A percentile compares a stretch with the other conserved stretches of the same genome.
phyloP scores from a whole-genome alignment of 1,139 yeast genomes.

The Sugiyamaella castrensis region DNA sequence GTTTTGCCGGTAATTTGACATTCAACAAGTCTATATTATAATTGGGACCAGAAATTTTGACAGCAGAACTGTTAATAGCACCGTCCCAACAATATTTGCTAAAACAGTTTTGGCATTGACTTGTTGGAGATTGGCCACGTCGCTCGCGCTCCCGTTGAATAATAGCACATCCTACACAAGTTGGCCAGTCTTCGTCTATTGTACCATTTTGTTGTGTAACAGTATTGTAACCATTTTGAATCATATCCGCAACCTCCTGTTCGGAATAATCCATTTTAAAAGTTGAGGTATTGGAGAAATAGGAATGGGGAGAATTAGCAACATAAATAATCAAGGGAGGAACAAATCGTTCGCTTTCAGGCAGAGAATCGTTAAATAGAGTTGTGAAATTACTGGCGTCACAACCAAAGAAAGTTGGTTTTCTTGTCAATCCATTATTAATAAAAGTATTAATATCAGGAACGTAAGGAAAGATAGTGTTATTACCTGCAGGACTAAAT shows the following conservation, averaged over 20 bases:
- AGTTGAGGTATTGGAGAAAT: constrained; percentile 68
- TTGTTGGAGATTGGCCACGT: constrained; percentile 57
- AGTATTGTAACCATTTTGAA: constrained; percentile 77
- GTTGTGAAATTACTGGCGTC: constrained; percentile 60
- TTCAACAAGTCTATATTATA: neutral
- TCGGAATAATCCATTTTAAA: constrained; percentile 61
- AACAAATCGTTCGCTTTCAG: constrained; percentile 28
- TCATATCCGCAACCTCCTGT: constrained; percentile 56
- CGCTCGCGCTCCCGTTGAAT: constrained; percentile 80
- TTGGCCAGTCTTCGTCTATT: constrained; percentile 66
- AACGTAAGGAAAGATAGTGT: constrained; percentile 64
- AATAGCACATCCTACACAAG: constrained; percentile 88
- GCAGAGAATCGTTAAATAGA: constrained; percentile 36
- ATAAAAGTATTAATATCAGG: constrained; percentile 70
- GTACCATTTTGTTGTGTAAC: constrained; percentile 73
- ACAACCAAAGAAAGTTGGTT: constrained; percentile 81
- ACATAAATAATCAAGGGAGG: constrained; percentile 80
- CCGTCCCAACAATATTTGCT: constrained; percentile 82
- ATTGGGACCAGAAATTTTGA: constrained; percentile 16
- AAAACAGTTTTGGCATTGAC: constrained; percentile 73
- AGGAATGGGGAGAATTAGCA: constrained; percentile 73
- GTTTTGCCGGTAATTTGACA: neutral
- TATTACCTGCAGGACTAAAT: constrained; percentile 40
- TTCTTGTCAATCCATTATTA: constrained; percentile 41
- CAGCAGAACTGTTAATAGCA: constrained; percentile 7